phyloP scores from a whole-genome alignment of 2,329 filamentous ascomycete species.

The Fusarium sambucinum region DNA sequence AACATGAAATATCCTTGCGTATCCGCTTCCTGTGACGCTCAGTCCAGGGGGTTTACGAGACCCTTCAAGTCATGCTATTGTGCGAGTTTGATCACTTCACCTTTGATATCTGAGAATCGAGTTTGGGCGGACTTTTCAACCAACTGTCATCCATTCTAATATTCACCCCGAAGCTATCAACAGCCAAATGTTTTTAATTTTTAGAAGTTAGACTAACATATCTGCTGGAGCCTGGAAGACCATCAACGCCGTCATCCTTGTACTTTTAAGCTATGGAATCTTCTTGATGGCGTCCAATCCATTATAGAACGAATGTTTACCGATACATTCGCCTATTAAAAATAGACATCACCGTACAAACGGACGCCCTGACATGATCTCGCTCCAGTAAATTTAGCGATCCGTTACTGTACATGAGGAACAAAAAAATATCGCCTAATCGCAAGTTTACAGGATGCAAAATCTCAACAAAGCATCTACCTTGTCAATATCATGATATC shows the following conservation, averaged over 20 bases:
- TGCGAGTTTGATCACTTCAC: not conserved
- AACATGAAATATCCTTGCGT: too few relatives aligned
- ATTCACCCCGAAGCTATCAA: not conserved
- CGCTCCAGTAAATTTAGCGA: too few relatives aligned
- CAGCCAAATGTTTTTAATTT: not conserved
- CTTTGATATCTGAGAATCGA: too few relatives aligned
- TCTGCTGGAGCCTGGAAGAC: not conserved
- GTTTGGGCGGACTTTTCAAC: not conserved
- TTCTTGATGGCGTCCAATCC: not conserved
- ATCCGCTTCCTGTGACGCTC: not conserved
- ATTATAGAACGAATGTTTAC: not conserved
- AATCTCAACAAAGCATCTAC: not conserved
- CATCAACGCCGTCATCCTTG: not conserved
- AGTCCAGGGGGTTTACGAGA: too few relatives aligned
- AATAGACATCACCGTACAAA: not conserved
- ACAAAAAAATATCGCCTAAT: not conserved
- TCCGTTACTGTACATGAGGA: not conserved
- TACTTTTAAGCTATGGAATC: not conserved
- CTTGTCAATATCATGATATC: conserved; percentile 1
- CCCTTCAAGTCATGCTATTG: not conserved
- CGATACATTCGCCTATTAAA: not conserved
- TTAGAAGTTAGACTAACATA: not conserved
- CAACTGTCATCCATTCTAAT: not conserved
- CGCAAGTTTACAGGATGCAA: not conserved
- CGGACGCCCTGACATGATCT: not conserved